A percentile compares a stretch with the other conserved stretches of the same genome.
These are phyloP conservation scores for Kwoniella mangroviensis DNA, from an alignment of 768 basidiomycete genomes.

Conservation along the genomic window DNA sequence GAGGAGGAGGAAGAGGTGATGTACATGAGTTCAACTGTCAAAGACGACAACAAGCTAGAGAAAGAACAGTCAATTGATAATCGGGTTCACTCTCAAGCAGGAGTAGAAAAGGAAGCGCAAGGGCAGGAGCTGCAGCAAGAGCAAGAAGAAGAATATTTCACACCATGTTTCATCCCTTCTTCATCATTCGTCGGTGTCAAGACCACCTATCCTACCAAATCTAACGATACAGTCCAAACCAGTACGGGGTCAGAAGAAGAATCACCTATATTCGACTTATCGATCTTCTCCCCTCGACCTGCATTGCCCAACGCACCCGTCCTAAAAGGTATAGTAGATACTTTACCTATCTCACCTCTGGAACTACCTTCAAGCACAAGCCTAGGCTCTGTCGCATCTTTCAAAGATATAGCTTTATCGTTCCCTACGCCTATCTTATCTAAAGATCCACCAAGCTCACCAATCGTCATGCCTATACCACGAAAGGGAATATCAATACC, in stretches of 20 bases:
- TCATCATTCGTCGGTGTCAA: background rate
- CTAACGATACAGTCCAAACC: background rate
- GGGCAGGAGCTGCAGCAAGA: background rate
- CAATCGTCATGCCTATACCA: conserved; percentile 7
- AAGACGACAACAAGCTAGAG: background rate
- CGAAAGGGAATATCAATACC: conserved; percentile 4
- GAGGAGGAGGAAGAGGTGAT: background rate
- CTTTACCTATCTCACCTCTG: conserved; percentile 19
- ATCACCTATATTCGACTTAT: conserved; percentile 8
- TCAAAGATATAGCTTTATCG: conserved; percentile 1
- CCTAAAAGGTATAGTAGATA: conserved; percentile 10
- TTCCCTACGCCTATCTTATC: conserved; percentile 3
- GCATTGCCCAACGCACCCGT: conserved; percentile 8
- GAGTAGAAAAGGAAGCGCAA: background rate
- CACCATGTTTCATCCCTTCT: conserved; percentile 8
- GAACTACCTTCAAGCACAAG: conserved; percentile 9
- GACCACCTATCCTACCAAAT: background rate
- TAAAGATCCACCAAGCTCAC: conserved; percentile 14
- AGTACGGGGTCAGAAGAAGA: background rate
- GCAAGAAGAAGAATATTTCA: conserved; percentile 24
- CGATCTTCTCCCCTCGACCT: conserved; percentile 25
- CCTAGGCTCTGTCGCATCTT: background rate
- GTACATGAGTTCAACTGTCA: background rate
- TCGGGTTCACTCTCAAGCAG: too few species aligned
- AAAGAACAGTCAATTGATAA: background rate